Base-by-base conservation (phyloP, 169 alveolate species). In the Cryptosporidium meleagridis region DNA sequence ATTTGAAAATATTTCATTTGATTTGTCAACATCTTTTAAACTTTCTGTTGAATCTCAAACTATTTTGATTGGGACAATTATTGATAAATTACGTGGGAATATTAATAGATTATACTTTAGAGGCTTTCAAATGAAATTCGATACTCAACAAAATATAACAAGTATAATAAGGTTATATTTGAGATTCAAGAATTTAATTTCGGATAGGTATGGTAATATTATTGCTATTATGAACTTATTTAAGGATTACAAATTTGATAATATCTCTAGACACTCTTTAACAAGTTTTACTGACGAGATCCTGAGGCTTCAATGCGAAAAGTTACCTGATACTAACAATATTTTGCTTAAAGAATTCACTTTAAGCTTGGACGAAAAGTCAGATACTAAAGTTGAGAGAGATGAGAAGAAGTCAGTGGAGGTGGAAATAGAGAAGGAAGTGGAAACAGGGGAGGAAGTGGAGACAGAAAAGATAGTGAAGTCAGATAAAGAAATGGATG, bases 121-220 rank as follows among this genome's bases (percentile, higher is more conserved):
- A 37, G 89, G 89, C 8, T 80, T 59, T 37, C 89, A 80, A 48
- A 48, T 80, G 73, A 80, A 80, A 39, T 80, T 80, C 62, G 89
- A 80, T 65, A 80, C 89, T 12, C 89, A 62, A 18, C 89, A 80
- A 48, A 62, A 59, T 51, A 59, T 80, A 29, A 62, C 89, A 2
- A 80, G 75, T 33, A 48, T 80, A 16, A 62, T 80, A 26, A 59
- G 59, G 55, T 12, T 80, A 2, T 80, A 80, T 39, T 29, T 65
- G 23, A 39, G 89, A 39, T 62, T 80, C 59, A 80, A 80, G 37
- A 80, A 80, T 45, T 21, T 80, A 9, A 39, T 80, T 26, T 45
- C 26, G 8, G 75, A 59, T 37, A 59, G 89, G 37, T 80, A 80
- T 16, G 65, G 65, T 9, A 65, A 80, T 39, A 44, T 80, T 29